Conservation (phyloP, 371 early-diverging fungal genomes). For the Apophysomyces elegans region DNA sequence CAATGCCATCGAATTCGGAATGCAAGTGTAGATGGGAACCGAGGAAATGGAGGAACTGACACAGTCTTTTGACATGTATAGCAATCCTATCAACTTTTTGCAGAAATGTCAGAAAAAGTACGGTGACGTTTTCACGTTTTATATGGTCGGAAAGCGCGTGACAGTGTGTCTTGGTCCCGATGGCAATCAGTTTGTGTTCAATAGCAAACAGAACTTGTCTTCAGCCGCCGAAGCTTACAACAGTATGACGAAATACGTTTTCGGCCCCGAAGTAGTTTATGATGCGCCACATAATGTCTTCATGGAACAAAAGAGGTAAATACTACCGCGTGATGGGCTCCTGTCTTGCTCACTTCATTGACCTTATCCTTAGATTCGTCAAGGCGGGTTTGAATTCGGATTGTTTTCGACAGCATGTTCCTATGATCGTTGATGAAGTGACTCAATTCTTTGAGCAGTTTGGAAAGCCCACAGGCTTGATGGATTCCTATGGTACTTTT, state of each 20-base stretch:
- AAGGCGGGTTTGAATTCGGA: slow-evolving; percentile 91
- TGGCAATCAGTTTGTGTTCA: slow-evolving; percentile 96
- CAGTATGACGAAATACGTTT: slow-evolving; percentile 92
- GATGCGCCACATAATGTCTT: slow-evolving; percentile 91
- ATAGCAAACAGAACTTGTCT: slow-evolving; percentile 86
- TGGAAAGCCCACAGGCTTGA: slow-evolving; percentile 36
- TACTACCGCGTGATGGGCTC: not conserved
- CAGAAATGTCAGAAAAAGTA: slow-evolving; percentile 69
- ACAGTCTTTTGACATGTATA: slow-evolving; percentile 12
- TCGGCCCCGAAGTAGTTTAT: slow-evolving; percentile 96
- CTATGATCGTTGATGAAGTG: slow-evolving; percentile 86
- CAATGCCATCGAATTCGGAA: slow-evolving; percentile 85
- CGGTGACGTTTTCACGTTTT: slow-evolving; percentile 93
- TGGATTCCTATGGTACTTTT: slow-evolving; percentile 78
- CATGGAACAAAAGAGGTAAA: slow-evolving; percentile 95
- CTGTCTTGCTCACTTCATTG: not conserved
- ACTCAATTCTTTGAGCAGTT: slow-evolving; percentile 67
- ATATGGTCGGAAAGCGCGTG: slow-evolving; percentile 91
- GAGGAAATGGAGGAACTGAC: not conserved
- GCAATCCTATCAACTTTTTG: slow-evolving; percentile 87
- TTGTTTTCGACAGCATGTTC: slow-evolving; percentile 87
- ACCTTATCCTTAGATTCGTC: slow-evolving; percentile 68
- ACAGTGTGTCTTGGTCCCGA: slow-evolving; percentile 90
- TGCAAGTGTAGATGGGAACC: slow-evolving; percentile 41
- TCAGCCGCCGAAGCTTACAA: slow-evolving; percentile 96